These are phyloP conservation scores for Termitomyces sp. DNA, from an alignment of 768 basidiomycete genomes.

Conservation along the genomic window DNA sequence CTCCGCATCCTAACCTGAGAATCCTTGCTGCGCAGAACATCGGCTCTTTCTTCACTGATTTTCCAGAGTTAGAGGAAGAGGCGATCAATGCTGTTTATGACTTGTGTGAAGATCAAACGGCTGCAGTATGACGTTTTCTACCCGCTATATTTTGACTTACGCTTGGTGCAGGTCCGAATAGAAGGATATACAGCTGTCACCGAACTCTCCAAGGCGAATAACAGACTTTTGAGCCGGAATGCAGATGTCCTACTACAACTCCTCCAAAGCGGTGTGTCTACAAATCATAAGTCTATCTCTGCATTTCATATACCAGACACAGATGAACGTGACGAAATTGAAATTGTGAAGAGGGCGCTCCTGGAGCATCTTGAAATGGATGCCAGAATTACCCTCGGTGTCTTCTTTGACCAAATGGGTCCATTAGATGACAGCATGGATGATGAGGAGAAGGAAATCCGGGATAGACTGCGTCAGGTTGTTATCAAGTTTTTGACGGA, in stretches of 20 bases:
- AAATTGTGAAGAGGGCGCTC: constrained; percentile 54
- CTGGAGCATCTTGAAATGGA: constrained; percentile 62
- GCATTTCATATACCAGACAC: constrained; percentile 1
- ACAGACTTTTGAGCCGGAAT: constrained; percentile 63
- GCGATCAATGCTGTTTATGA: constrained; percentile 78
- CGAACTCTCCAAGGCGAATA: constrained; percentile 36
- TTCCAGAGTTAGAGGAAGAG: constrained; percentile 67
- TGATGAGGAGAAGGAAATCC: constrained; percentile 52
- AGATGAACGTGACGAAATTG: constrained; percentile 67
- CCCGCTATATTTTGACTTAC: not conserved
- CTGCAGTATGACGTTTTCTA: constrained; percentile 31
- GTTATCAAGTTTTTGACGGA: constrained; percentile 56
- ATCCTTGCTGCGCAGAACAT: constrained; percentile 55
- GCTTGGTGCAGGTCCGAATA: constrained; percentile 50
- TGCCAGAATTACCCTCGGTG: constrained; percentile 52
- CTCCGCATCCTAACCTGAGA: constrained; percentile 41
- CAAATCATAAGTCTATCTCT: not conserved
- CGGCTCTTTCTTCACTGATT: constrained; percentile 55
- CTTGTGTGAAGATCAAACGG: constrained; percentile 64
- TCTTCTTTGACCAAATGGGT: constrained; percentile 64
- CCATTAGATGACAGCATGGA: constrained; percentile 46
- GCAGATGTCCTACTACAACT: constrained; percentile 73
- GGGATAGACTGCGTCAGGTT: constrained; percentile 51
- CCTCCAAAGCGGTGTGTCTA: constrained; percentile 62
- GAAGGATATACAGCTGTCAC: constrained; percentile 64